phyloP scores from a whole-genome alignment of 108 stramenopile genomes.

The Cyclotella choctawhatcheeana region DNA sequence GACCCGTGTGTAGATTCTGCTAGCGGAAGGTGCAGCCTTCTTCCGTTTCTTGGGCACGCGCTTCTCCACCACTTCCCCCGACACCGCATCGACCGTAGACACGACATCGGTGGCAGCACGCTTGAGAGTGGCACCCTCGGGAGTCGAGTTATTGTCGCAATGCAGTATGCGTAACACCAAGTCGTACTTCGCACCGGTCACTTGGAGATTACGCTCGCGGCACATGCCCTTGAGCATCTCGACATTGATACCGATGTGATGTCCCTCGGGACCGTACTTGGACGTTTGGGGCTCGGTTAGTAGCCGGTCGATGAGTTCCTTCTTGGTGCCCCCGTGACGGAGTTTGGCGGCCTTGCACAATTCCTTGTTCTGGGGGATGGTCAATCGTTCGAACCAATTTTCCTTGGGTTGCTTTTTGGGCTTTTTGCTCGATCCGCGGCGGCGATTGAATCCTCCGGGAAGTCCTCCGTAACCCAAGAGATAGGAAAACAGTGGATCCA shows the following conservation, averaged over 20 bases:
- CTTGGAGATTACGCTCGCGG: constrained; percentile 20
- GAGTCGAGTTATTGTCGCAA: constrained; percentile 12
- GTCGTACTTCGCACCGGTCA: constrained; percentile 15
- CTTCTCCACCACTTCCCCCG: constrained; percentile 20
- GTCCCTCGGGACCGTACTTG: not conserved
- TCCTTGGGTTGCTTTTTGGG: constrained; percentile 9
- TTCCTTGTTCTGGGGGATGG: constrained; percentile 12
- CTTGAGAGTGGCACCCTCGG: constrained; percentile 20
- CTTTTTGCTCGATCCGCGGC: too few relatives aligned
- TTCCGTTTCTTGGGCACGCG: constrained; percentile 23
- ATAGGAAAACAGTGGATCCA: too few relatives aligned
- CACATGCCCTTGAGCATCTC: not conserved
- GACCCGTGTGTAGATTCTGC: constrained; percentile 7
- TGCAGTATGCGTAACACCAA: constrained; percentile 22
- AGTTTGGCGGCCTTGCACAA: constrained; percentile 30
- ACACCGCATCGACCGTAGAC: not conserved
- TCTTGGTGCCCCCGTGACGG: constrained; percentile 13
- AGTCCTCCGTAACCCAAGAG: too few relatives aligned
- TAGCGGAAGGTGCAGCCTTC: constrained; percentile 25
- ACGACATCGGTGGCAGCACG: constrained; percentile 19
- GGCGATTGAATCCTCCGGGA: too few relatives aligned
- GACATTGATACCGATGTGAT: not conserved
- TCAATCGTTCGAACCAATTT: constrained; percentile 14
- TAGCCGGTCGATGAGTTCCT: constrained; percentile 17
- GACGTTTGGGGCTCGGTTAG: not conserved